phyloP scores from a whole-genome alignment of 1,284 basidiomycete genomes.

The Dichomitus squalens region DNA sequence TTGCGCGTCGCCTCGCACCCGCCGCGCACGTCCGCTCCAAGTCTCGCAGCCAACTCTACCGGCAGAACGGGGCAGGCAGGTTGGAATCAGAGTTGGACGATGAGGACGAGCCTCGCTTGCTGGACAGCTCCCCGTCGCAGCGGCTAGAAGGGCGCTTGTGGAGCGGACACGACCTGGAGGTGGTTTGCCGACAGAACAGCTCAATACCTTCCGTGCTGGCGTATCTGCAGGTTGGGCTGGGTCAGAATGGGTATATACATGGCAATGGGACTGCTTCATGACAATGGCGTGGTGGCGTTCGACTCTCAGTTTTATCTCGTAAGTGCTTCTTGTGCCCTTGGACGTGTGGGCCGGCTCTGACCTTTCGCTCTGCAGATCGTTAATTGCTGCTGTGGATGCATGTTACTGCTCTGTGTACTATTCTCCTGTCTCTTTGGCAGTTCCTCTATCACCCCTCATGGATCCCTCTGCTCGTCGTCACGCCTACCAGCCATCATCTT shows the following conservation, averaged over 20 bases:
- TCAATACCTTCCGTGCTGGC: slow-evolving; percentile 63
- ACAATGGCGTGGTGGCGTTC: slow-evolving; percentile 1
- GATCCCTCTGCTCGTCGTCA: slow-evolving; percentile 7
- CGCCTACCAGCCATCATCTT: not conserved
- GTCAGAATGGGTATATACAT: slow-evolving; percentile 9
- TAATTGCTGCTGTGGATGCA: slow-evolving; percentile 26
- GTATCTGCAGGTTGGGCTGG: slow-evolving; percentile 33
- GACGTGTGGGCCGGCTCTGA: not conserved
- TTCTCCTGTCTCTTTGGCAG: not conserved
- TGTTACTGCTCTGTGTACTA: slow-evolving; percentile 26
- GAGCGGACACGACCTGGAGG: slow-evolving; percentile 67
- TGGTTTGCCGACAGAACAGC: slow-evolving; percentile 74
- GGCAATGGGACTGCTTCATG: slow-evolving; percentile 19
- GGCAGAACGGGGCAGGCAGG: slow-evolving; percentile 59
- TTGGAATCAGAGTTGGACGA: slow-evolving; percentile 55
- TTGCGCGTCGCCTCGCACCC: slow-evolving; percentile 18
- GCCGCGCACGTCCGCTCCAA: slow-evolving; percentile 60
- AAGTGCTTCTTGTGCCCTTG: not conserved
- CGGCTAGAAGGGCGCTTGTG: slow-evolving; percentile 52
- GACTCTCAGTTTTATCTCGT: slow-evolving; percentile 13
- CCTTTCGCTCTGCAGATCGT: not conserved
- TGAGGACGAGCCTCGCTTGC: slow-evolving; percentile 21
- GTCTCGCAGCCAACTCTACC: slow-evolving; percentile 70
- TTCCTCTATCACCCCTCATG: not conserved
- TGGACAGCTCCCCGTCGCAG: slow-evolving; percentile 34